Evolutionary conservation across 2,329 filamentous ascomycete species (phyloP).

Genomic region (Daldinia sp.): DNA sequence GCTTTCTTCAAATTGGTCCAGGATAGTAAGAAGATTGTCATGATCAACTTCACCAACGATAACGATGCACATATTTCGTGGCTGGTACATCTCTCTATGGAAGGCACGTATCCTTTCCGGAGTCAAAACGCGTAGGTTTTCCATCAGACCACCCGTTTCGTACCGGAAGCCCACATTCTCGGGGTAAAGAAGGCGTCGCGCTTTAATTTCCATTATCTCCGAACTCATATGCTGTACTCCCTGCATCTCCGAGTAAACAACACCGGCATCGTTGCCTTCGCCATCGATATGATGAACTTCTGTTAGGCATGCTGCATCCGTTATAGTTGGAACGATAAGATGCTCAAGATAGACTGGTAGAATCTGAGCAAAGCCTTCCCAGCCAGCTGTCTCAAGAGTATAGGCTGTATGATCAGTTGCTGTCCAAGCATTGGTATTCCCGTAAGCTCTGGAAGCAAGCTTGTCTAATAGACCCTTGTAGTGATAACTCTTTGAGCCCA

Average conservation of each 20-base stretch:
- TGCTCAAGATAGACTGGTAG: slow-evolving; percentile 96
- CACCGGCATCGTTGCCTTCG: slow-evolving; percentile 91
- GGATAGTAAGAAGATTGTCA: slow-evolving; percentile 76
- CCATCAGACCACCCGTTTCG: slow-evolving; percentile 98
- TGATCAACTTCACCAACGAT: slow-evolving; percentile 94
- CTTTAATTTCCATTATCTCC: slow-evolving; percentile 87
- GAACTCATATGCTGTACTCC: slow-evolving; percentile 84
- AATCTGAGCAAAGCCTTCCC: slow-evolving; percentile 96
- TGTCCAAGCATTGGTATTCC: slow-evolving; percentile 95
- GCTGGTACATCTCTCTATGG: slow-evolving; percentile 97
- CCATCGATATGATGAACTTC: slow-evolving; percentile 97
- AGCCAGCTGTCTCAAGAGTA: slow-evolving; percentile 92
- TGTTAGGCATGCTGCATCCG: slow-evolving; percentile 90
- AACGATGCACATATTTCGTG: slow-evolving; percentile 90
- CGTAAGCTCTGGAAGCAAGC: slow-evolving; percentile 91
- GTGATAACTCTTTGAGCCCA: slow-evolving; percentile 91
- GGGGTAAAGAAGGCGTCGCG: slow-evolving; percentile 83
- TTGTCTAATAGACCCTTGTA: slow-evolving; percentile 97
- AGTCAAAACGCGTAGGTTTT: slow-evolving; percentile 84
- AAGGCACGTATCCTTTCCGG: slow-evolving; percentile 93
- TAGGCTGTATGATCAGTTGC: slow-evolving; percentile 97
- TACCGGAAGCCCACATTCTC: slow-evolving; percentile 92
- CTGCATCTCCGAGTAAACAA: slow-evolving; percentile 99
- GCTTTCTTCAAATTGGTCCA: slow-evolving; percentile 88
- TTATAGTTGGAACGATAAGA: slow-evolving; percentile 87